Percentiles rank a stretch among this genome's conserved stretches.
These are phyloP conservation scores for Xylaria grammica DNA, from an alignment of 495 filamentous ascomycete species.

Conservation along the genomic window DNA sequence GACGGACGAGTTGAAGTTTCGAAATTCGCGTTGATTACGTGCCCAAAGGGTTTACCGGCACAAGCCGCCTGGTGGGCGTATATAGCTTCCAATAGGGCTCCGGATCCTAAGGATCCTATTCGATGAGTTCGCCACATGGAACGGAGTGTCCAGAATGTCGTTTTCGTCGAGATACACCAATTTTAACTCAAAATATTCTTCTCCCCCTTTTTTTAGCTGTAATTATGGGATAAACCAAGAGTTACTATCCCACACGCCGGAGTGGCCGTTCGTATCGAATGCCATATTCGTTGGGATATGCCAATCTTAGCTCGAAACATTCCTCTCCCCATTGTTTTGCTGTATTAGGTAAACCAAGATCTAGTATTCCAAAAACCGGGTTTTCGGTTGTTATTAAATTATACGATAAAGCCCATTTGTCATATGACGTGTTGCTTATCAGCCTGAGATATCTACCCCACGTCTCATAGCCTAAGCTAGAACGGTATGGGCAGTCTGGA, in stretches of 20 bases:
- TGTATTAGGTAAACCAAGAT: neutral
- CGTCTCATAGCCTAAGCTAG: neutral
- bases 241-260: no score
- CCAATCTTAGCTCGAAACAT: neutral
- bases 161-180: neutral
- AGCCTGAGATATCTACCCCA: neutral
- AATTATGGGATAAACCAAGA: no score
- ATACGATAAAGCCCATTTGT: no score
- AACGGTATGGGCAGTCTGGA: neutral
- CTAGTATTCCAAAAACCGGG: neutral
- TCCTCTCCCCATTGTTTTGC: constrained; percentile 1
- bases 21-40: neutral
- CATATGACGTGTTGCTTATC: no score
- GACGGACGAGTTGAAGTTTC: neutral
- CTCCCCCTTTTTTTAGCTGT: no score
- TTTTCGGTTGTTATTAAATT: neutral
- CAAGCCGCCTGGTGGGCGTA: neutral
- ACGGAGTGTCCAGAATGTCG: neutral
- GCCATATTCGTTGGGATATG: no score
- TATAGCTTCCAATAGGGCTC: neutral
- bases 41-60: neutral
- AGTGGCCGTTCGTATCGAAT: no score
- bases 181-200: no score
- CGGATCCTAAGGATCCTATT: neutral
- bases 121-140: neutral